phyloP scores from a whole-genome alignment of 139 green algal genomes.

The Nannochloris sp. region DNA sequence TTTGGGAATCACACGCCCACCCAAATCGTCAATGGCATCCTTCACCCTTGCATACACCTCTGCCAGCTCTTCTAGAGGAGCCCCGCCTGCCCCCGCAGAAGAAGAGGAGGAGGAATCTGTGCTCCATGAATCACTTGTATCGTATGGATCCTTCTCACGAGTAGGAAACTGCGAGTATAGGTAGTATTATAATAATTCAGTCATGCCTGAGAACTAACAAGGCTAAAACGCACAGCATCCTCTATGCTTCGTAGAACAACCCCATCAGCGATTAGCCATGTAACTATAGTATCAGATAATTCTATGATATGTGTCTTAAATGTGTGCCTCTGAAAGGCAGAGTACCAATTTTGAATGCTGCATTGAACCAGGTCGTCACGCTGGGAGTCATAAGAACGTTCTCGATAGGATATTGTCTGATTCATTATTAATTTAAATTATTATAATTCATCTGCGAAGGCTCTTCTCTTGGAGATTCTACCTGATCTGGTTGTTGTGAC shows the following conservation, averaged over 20 bases:
- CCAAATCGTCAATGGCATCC: slow-evolving; percentile 49
- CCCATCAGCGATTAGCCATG: slow-evolving; percentile 56
- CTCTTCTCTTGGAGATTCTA: too few relatives aligned
- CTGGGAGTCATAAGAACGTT: neutral
- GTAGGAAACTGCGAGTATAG: too few relatives aligned
- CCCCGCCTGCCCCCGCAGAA: neutral
- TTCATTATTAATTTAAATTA: too few relatives aligned
- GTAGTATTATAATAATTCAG: too few relatives aligned
- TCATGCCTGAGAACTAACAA: neutral
- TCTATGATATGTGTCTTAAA: slow-evolving; percentile 33
- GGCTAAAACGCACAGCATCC: slow-evolving; percentile 27
- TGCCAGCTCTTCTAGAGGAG: slow-evolving; percentile 8
- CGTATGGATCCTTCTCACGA: neutral
- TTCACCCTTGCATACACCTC: slow-evolving; percentile 32
- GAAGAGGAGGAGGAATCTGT: neutral
- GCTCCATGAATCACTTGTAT: too few relatives aligned
- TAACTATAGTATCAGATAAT: slow-evolving; percentile 37
- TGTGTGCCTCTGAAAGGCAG: slow-evolving; percentile 15
- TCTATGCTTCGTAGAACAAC: slow-evolving; percentile 33
- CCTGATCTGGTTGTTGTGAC: too few relatives aligned
- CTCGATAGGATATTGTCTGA: too few relatives aligned
- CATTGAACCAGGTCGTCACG: slow-evolving; percentile 33
- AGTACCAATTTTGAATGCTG: slow-evolving; percentile 45
- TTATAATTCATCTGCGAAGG: too few relatives aligned
- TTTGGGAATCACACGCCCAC: slow-evolving; percentile 74